Conservation (phyloP, 208 protist species). For the Balamuthia mandrillaris region DNA sequence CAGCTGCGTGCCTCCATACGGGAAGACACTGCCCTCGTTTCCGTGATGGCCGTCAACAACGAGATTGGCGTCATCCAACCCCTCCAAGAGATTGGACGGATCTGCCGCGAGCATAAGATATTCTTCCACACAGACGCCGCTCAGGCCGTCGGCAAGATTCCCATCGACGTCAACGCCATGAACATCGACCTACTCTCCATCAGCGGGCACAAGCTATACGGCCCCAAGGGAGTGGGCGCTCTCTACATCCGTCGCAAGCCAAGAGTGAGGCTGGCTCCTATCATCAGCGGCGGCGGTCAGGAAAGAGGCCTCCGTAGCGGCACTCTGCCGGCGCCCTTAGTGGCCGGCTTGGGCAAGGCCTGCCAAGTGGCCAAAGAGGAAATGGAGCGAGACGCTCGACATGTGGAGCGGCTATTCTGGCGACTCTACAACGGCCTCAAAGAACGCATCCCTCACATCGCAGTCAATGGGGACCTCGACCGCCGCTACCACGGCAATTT, state of each 20-base stretch:
- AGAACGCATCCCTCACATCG: slow-evolving; percentile 69
- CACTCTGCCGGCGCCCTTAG: slow-evolving; percentile 87
- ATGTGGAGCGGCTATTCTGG: slow-evolving; percentile 77
- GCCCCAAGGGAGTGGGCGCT: slow-evolving; percentile 82
- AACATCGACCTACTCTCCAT: slow-evolving; percentile 92
- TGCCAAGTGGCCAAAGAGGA: slow-evolving; percentile 84
- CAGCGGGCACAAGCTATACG: slow-evolving; percentile 96
- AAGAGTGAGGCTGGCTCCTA: slow-evolving; percentile 91
- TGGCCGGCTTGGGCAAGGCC: slow-evolving; percentile 90
- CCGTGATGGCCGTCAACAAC: slow-evolving; percentile 98
- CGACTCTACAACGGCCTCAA: slow-evolving; percentile 80
- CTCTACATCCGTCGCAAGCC: slow-evolving; percentile 85
- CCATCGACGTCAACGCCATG: slow-evolving; percentile 85
- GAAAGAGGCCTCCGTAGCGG: slow-evolving; percentile 88
- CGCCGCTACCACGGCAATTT: slow-evolving; percentile 90
- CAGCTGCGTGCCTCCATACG: slow-evolving; percentile 86
- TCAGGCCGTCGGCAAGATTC: slow-evolving; percentile 95
- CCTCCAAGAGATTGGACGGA: slow-evolving; percentile 88
- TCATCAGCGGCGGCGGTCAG: slow-evolving; percentile 98
- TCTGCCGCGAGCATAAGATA: slow-evolving; percentile 67
- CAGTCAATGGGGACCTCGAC: slow-evolving; percentile 89
- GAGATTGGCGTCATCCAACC: slow-evolving; percentile 98
- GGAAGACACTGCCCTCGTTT: slow-evolving; percentile 90
- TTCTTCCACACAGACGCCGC: slow-evolving; percentile 97
- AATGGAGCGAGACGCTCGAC: slow-evolving; percentile 87